These are phyloP conservation scores for Wallacemonas sp. DNA, from an alignment of 208 protist species.

Conservation along the genomic window DNA sequence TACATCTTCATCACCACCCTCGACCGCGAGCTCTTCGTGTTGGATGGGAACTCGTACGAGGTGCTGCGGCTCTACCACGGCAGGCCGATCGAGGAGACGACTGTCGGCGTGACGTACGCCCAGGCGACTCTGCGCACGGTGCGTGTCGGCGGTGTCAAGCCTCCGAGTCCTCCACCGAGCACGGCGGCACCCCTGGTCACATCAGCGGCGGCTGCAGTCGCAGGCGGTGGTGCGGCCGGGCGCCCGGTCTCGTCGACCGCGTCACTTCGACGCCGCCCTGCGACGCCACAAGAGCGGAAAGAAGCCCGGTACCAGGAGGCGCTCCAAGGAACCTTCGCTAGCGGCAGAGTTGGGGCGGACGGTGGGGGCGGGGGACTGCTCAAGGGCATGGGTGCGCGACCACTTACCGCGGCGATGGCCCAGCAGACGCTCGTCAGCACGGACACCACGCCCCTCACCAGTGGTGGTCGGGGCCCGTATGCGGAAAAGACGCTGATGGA, in stretches of 20 bases:
- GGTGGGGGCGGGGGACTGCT: conserved; percentile 2
- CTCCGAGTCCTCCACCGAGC: conserved; percentile 13
- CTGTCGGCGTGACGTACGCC: conserved; percentile 58
- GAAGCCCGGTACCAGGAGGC: neutral
- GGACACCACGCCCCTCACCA: conserved; percentile 44
- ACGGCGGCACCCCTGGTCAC: neutral
- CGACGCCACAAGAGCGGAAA: conserved; percentile 2
- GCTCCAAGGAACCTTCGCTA: neutral
- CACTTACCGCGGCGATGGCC: conserved; percentile 34
- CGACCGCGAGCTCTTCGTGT: conserved; percentile 61
- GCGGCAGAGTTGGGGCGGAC: neutral
- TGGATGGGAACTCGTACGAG: conserved; percentile 67
- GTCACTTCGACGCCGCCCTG: neutral
- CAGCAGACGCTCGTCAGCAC: conserved; percentile 35
- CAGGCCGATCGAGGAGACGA: conserved; percentile 47
- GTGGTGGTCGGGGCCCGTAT: conserved; percentile 48
- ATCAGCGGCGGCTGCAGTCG: neutral
- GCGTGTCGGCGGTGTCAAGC: conserved; percentile 47
- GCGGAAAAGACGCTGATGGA: conserved; percentile 58
- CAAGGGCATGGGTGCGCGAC: neutral
- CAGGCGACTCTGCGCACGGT: conserved; percentile 57
- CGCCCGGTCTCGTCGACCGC: neutral
- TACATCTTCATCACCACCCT: conserved; percentile 70
- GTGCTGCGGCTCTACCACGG: conserved; percentile 74
- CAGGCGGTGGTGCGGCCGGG: neutral